Evolutionary conservation across 495 filamentous ascomycete species (phyloP).

Genomic region (Thermochaetoides thermophila): DNA sequence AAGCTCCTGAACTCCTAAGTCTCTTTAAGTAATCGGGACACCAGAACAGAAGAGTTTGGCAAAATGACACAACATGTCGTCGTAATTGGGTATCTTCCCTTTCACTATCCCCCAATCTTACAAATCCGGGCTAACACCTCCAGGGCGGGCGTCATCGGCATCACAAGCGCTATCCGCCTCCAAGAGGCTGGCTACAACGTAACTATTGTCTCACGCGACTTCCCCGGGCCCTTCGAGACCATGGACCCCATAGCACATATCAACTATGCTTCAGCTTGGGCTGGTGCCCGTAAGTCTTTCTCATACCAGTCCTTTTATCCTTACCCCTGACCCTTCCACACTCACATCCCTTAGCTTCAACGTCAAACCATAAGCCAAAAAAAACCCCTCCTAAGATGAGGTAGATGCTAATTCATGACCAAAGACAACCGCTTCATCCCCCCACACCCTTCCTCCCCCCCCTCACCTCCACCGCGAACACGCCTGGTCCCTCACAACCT

Average conservation of each 20-base stretch:
- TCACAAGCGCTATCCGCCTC: constrained; percentile 36
- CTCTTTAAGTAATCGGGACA: too few species aligned
- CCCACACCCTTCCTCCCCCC: constrained; percentile 4
- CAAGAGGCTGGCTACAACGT: constrained; percentile 32
- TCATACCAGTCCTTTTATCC: background rate
- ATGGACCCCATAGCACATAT: constrained; percentile 29
- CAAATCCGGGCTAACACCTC: constrained; percentile 1
- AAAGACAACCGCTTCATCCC: constrained; percentile 13
- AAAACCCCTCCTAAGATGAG: too few species aligned
- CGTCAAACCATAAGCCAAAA: too few species aligned
- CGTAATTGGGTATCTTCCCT: constrained; percentile 3
- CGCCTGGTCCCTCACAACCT: constrained; percentile 36
- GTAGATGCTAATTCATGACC: too few species aligned
- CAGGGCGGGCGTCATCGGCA: constrained; percentile 46
- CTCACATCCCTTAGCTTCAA: background rate
- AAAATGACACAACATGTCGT: constrained; percentile 5
- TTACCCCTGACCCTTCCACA: background rate
- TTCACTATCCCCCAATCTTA: background rate
- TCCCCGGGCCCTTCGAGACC: constrained; percentile 33
- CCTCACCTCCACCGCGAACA: constrained; percentile 26
- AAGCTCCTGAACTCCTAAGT: too few species aligned
- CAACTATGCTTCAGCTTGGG: constrained; percentile 53
- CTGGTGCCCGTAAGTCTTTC: constrained; percentile 21
- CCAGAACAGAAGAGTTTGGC: background rate
- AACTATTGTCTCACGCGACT: constrained; percentile 41